A percentile compares a stretch with the other conserved stretches of the same genome.
Evolutionary conservation across 2,329 filamentous ascomycete species (phyloP).

Genomic region (Fusarium sp.): DNA sequence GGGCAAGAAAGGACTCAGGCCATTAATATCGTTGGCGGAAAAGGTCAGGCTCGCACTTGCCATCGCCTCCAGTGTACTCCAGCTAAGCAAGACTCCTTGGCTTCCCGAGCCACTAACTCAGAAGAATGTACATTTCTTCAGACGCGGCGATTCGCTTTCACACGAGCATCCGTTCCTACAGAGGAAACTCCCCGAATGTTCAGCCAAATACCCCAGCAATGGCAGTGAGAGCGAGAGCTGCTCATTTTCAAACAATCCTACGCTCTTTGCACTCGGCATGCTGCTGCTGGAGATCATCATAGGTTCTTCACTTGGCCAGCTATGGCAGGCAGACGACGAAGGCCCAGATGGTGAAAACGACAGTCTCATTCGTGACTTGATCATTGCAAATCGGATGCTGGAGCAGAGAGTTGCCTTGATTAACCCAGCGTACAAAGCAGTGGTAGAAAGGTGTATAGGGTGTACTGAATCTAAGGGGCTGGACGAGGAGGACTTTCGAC

Average conservation of each 20-base stretch:
- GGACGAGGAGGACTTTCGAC: constrained; percentile 20
- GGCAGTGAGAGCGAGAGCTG: not conserved
- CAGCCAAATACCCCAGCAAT: accelerated
- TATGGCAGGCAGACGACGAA: not conserved
- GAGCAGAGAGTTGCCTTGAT: constrained; percentile 12
- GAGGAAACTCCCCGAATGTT: accelerated
- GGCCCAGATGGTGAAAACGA: not conserved
- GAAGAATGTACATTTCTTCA: constrained; percentile 16
- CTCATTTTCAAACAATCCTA: constrained; percentile 2
- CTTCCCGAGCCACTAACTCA: constrained; percentile 8
- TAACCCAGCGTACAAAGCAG: constrained; percentile 7
- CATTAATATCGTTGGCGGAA: not conserved
- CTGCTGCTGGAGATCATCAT: constrained; percentile 26
- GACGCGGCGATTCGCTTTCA: not conserved
- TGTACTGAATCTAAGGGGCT: constrained; percentile 9
- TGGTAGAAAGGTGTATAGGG: constrained; percentile 22
- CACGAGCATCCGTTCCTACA: constrained; percentile 12
- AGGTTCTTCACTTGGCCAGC: constrained; percentile 5
- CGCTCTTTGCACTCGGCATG: constrained; percentile 21
- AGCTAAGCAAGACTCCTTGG: constrained; percentile 34
- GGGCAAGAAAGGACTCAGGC: not conserved
- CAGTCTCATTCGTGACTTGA: not conserved
- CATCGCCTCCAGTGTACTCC: constrained; percentile 26
- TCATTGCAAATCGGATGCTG: constrained; percentile 3
- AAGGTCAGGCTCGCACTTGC: constrained; percentile 20